Evolutionary conservation across 345 rosid genomes (phyloP).

Genomic region (Lumnitzera racemosa): DNA sequence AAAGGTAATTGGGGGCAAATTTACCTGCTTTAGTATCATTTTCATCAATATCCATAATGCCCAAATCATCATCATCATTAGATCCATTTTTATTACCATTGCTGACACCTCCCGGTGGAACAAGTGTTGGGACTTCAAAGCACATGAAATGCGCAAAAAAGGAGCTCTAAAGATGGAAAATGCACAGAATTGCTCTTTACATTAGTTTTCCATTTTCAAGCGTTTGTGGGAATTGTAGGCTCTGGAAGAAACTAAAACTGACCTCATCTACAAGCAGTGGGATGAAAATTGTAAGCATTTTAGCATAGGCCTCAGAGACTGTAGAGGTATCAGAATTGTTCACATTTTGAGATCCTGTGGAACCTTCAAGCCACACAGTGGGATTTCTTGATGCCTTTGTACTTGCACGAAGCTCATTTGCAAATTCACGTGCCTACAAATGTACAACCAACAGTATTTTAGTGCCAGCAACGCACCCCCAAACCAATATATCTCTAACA

Average conservation of each 20-base stretch:
- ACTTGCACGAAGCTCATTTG: slow-evolving; percentile 99
- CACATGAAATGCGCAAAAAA: slow-evolving; percentile 99
- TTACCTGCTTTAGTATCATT: slow-evolving; percentile 71
- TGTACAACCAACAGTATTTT: slow-evolving; percentile 2
- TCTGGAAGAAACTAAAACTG: slow-evolving; percentile 17
- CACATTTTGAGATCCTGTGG: slow-evolving; percentile 74
- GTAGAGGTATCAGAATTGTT: slow-evolving; percentile 71
- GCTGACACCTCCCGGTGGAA: slow-evolving; percentile 66
- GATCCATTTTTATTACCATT: slow-evolving; percentile 53
- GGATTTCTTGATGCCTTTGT: slow-evolving; percentile 95
- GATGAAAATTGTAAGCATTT: slow-evolving; percentile 92
- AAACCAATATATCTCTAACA: no score
- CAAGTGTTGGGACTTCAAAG: slow-evolving; percentile 96
- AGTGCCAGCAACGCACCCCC: neutral
- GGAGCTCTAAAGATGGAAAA: slow-evolving; percentile 69
- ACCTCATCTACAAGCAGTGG: slow-evolving; percentile 99
- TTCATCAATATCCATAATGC: slow-evolving; percentile 92
- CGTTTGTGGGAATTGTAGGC: neutral
- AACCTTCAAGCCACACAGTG: slow-evolving; percentile 92
- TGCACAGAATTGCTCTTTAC: no score
- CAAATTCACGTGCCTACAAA: slow-evolving; percentile 93
- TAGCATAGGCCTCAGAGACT: slow-evolving; percentile 95
- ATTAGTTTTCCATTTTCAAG: no score
- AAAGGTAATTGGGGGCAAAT: slow-evolving; percentile 13
- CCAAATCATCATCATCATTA: slow-evolving; percentile 75